Percentiles rank a stretch among this genome's conserved stretches.
These are phyloP conservation scores for Tylopilus sp. DNA, from an alignment of 768 basidiomycete genomes.

Conservation along the genomic window DNA sequence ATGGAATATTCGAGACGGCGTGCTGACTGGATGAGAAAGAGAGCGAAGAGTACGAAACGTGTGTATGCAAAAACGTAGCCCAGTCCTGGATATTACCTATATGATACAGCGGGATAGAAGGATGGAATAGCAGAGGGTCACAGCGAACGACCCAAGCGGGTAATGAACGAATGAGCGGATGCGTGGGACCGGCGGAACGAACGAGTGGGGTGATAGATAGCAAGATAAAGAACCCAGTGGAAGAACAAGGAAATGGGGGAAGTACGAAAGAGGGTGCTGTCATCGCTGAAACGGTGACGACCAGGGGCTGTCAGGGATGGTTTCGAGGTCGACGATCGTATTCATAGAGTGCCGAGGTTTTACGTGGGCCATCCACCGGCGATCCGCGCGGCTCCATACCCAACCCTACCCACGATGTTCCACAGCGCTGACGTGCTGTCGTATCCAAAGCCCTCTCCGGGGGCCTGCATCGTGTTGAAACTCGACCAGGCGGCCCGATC, in stretches of 20 bases:
- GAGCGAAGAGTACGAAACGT: slow-evolving; percentile 11
- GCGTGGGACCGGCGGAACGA: not conserved
- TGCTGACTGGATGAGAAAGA: slow-evolving; percentile 1
- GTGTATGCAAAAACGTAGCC: slow-evolving; percentile 6
- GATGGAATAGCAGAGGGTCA: slow-evolving; percentile 1
- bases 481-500: slow-evolving; percentile 78
- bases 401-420: slow-evolving; percentile 67
- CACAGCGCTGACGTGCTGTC: slow-evolving; percentile 63
- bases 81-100: slow-evolving; percentile 13
- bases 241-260: slow-evolving; percentile 3
- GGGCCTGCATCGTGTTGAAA: slow-evolving; percentile 68
- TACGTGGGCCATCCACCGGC: slow-evolving; percentile 78
- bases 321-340: not conserved
- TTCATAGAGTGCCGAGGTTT: not conserved
- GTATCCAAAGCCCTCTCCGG: slow-evolving; percentile 65
- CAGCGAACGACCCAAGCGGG: not conserved
- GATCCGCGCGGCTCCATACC: slow-evolving; percentile 71
- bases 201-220: slow-evolving; percentile 12
- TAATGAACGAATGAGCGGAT: slow-evolving; percentile 6
- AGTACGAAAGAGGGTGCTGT: not conserved
- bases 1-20: not conserved
- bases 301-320: not conserved
- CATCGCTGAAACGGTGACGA: slow-evolving; percentile 10
- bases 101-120: slow-evolving; percentile 2
- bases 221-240: slow-evolving; percentile 17